Conservation (phyloP, 441 rosid species). For the Bocquillonia castaneifolia region DNA sequence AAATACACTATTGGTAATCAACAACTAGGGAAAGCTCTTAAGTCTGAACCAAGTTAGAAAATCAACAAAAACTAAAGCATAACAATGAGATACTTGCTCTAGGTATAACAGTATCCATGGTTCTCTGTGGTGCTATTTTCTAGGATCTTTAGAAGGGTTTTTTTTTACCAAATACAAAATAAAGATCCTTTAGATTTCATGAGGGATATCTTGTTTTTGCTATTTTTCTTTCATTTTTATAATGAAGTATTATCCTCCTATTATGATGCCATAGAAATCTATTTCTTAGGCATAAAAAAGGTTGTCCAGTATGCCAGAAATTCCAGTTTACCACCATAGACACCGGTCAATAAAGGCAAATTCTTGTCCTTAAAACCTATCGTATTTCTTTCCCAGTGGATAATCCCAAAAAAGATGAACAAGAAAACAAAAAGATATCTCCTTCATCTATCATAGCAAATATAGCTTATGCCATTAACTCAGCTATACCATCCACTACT, state of each 20-base stretch:
- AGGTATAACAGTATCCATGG: neutral
- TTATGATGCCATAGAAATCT: neutral
- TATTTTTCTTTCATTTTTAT: neutral
- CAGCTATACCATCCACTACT: too few species aligned
- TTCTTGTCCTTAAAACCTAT: neutral
- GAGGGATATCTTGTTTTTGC: neutral
- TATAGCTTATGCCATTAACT: too few species aligned
- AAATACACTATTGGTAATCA: neutral
- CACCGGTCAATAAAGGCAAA: neutral
- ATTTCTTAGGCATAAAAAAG: neutral
- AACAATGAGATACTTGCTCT: neutral
- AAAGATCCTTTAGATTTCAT: neutral
- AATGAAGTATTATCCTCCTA: neutral
- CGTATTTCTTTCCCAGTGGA: neutral
- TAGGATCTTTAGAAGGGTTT: neutral
- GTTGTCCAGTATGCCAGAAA: neutral
- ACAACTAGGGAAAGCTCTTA: neutral
- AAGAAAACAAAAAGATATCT: too few species aligned
- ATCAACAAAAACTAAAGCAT: neutral
- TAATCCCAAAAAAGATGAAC: neutral
- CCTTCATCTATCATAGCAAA: too few species aligned
- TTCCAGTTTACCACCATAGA: neutral
- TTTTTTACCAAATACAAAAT: neutral
- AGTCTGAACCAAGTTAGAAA: constrained; percentile 8
- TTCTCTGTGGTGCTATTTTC: neutral